These are phyloP conservation scores for Stipa capillata DNA, from an alignment of 176 grass and related monocot genomes.

Conservation along the genomic window DNA sequence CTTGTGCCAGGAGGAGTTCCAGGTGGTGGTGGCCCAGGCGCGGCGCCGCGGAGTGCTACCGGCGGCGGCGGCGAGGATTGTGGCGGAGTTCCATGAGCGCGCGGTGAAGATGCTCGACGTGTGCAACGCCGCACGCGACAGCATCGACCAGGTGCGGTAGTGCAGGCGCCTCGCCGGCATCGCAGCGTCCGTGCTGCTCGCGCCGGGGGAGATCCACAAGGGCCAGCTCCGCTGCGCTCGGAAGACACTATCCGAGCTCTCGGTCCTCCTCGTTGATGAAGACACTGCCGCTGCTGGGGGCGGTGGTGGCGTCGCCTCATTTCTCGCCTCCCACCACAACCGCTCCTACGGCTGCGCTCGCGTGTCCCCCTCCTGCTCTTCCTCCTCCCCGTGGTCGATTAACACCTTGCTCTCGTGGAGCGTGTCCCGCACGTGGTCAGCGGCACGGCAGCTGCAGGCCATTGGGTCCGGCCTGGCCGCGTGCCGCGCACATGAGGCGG, in stretches of 20 bases:
- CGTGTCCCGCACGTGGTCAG: constrained; percentile 79
- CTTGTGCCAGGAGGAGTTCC: constrained; percentile 63
- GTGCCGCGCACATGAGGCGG: constrained; percentile 51
- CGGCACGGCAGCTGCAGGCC: constrained; percentile 66
- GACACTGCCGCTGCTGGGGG: constrained; percentile 39
- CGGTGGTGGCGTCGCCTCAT: constrained; percentile 11
- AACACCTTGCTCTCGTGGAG: constrained; percentile 83
- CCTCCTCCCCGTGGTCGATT: constrained; percentile 40
- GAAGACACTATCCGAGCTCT: constrained; percentile 64
- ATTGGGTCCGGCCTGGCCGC: constrained; percentile 41
- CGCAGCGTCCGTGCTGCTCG: no score
- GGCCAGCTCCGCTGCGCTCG: constrained; percentile 57
- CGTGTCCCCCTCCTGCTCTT: constrained; percentile 10
- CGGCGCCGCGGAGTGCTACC: constrained; percentile 8
- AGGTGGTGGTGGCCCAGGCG: constrained; percentile 21
- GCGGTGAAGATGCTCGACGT: no score
- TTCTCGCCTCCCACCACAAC: constrained; percentile 62
- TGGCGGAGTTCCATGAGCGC: constrained; percentile 60
- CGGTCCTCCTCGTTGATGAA: constrained; percentile 56
- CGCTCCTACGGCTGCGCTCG: constrained; percentile 67
- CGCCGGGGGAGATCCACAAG: no score
- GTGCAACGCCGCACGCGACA: constrained; percentile 71
- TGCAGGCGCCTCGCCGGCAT: no score
- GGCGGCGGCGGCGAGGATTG: constrained; percentile 16
- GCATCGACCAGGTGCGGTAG: constrained; percentile 52